These are phyloP conservation scores for Hymenoscyphus infarciens DNA, from an alignment of 2,329 filamentous ascomycete genomes.

Conservation along the genomic window DNA sequence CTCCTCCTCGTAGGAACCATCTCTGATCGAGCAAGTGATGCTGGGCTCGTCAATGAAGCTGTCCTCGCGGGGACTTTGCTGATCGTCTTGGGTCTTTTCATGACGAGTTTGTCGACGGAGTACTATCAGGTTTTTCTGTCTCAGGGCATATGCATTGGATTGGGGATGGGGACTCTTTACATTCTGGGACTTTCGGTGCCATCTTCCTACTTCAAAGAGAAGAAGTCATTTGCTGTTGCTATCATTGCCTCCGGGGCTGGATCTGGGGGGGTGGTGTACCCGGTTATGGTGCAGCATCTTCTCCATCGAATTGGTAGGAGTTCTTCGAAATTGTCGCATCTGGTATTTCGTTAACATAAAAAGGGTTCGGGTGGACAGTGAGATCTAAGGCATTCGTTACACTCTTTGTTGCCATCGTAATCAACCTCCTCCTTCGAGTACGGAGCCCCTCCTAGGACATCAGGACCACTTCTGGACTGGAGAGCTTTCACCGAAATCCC, in stretches of 20 bases:
- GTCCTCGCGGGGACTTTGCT: conserved; percentile 32
- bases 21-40: conserved; percentile 30
- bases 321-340: not conserved
- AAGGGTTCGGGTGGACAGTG: conserved; percentile 43
- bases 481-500: not conserved
- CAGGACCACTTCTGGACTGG: not conserved
- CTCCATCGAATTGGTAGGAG: conserved; percentile 38
- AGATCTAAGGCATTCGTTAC: conserved; percentile 44
- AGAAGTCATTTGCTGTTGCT: conserved; percentile 38
- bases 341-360: not conserved
- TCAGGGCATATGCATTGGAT: conserved; percentile 41
- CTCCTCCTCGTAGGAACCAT: conserved; percentile 39
- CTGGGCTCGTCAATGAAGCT: conserved; percentile 37
- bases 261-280: conserved; percentile 44
- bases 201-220: conserved; percentile 41
- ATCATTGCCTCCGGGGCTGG: conserved; percentile 39
- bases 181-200: conserved; percentile 39
- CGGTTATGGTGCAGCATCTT: conserved; percentile 41
- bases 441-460: not conserved
- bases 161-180: conserved; percentile 42
- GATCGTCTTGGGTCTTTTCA: conserved; percentile 39
- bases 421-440: not conserved
- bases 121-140: conserved; percentile 45
- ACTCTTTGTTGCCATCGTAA: not conserved
- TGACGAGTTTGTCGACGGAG: conserved; percentile 38